Evolutionary conservation across 2,329 filamentous ascomycete genomes (phyloP).

Genomic region (Thelonectria discophora): DNA sequence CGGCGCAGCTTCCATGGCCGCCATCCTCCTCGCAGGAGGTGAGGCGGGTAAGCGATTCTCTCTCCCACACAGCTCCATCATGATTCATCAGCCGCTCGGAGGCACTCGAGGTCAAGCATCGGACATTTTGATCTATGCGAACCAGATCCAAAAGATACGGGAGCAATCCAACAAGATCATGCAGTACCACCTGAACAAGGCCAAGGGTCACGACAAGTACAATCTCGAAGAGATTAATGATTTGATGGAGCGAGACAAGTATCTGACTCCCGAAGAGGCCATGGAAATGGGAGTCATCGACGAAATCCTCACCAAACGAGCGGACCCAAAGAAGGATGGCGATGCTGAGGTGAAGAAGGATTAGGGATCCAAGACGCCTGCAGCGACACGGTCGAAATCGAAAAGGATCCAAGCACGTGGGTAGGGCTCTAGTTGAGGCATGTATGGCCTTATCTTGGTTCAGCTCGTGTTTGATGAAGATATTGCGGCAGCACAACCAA

Average conservation of each 20-base stretch:
- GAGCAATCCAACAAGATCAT: conserved; percentile 92
- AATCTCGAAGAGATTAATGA: conserved; percentile 85
- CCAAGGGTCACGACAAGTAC: conserved; percentile 78
- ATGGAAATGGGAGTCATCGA: conserved; percentile 91
- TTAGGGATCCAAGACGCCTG: conserved; percentile 1
- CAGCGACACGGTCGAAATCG: too few relatives aligned
- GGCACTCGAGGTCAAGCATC: conserved; percentile 71
- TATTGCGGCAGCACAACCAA: not conserved
- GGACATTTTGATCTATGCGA: conserved; percentile 96
- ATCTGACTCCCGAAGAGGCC: conserved; percentile 88
- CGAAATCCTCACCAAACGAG: conserved; percentile 78
- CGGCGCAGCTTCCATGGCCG: conserved; percentile 95
- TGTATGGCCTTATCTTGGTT: not conserved
- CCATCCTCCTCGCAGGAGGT: conserved; percentile 85
- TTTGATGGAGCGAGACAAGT: conserved; percentile 97
- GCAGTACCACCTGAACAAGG: conserved; percentile 81
- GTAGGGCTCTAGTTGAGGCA: not conserved
- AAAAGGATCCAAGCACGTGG: not conserved
- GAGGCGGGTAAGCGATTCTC: conserved; percentile 85
- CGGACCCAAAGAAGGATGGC: conserved; percentile 45
- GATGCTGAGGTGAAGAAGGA: conserved; percentile 26
- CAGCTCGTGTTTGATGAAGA: conserved; percentile 1
- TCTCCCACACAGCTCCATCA: conserved; percentile 91
- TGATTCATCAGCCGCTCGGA: conserved; percentile 96
- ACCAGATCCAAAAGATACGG: conserved; percentile 89